Evolutionary conservation across 805 yeast species (phyloP), one percentile per base, ranked within the genome.

Genomic region (Yamadazyma olivae): DNA sequence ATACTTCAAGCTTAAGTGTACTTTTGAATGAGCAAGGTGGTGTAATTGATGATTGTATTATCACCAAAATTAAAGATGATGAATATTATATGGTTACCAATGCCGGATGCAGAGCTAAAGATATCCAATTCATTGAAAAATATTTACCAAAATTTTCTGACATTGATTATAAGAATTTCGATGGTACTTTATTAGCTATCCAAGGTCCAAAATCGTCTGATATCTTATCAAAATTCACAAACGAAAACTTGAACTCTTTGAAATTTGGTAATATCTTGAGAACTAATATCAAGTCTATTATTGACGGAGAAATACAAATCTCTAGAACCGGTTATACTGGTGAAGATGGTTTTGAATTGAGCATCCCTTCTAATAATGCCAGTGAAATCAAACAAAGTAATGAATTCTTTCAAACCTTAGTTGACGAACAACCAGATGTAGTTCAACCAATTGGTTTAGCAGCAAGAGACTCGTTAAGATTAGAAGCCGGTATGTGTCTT

Each of bases 401-500:
- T 20, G 77, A 73, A 1, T 77, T 93, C 47, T 79, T 93, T 29
- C 63, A 74, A 40, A 67, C 74, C 5, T 61, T 88, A 33, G 59
- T 86, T 28, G 71, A 64, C 33, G 71, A 74, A 26, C 52, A 57
- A 39, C 67, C 78, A 54, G 74, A 73, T 3, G 57, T 66, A 9
- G 86, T 88, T 32, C 78, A 77, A 56, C 95, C 96, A 25, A 86
- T 89, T 49, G 99, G 99, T 4, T 76, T 93, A 34, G 99, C 98
- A n/a, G 98, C 99, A 2, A 81, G 99, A 61, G 99, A 93, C 59
- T 86, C 97, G 8, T 71, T 93, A 47, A 78, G 99, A 54, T 67
- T 93, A 35, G 99, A 93, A 67, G 99, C 99, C 4, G 99, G 99
- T 21, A 86, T 93, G 96, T 93, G 99, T 62, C 71, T 93, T 37